phyloP scores from a whole-genome alignment of 768 basidiomycete genomes.

The Gymnopilus dilepis region DNA sequence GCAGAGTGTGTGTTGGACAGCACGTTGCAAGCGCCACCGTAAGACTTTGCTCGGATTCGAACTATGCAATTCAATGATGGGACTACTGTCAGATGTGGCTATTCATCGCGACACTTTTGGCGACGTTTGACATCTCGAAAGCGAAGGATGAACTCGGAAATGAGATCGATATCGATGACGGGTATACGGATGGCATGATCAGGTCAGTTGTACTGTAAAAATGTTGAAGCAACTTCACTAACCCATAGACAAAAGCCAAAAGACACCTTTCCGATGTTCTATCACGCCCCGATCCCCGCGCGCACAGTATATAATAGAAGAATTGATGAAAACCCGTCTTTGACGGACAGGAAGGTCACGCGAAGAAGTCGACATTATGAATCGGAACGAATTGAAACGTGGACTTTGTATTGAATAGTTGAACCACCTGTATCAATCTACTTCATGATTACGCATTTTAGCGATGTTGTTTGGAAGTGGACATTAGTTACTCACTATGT shows the following conservation, averaged over 20 bases:
- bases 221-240: neutral
- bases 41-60: neutral
- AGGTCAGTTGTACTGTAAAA: neutral
- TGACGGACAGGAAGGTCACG: neutral
- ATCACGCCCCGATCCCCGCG: slow-evolving; percentile 2
- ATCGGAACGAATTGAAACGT: neutral
- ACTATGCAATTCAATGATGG: neutral
- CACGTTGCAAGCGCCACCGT: slow-evolving; percentile 29
- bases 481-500: neutral
- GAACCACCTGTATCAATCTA: too few relatives aligned
- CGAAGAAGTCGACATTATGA: neutral
- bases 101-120: slow-evolving; percentile 29
- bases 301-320: slow-evolving; percentile 8
- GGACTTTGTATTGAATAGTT: too few relatives aligned
- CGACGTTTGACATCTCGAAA: slow-evolving; percentile 32
- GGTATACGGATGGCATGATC: slow-evolving; percentile 9
- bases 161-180: slow-evolving; percentile 17
- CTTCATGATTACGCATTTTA: too few relatives aligned
- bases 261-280: slow-evolving; percentile 10
- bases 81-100: slow-evolving; percentile 25
- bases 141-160: slow-evolving; percentile 28
- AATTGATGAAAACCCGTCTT: neutral
- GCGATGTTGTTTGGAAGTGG: neutral
- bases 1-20: slow-evolving; percentile 17
- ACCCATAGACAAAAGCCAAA: slow-evolving; percentile 4